These are phyloP conservation scores for Sphenostylis stenocarpa DNA, from an alignment of 306 rosid genomes.

Conservation along the genomic window DNA sequence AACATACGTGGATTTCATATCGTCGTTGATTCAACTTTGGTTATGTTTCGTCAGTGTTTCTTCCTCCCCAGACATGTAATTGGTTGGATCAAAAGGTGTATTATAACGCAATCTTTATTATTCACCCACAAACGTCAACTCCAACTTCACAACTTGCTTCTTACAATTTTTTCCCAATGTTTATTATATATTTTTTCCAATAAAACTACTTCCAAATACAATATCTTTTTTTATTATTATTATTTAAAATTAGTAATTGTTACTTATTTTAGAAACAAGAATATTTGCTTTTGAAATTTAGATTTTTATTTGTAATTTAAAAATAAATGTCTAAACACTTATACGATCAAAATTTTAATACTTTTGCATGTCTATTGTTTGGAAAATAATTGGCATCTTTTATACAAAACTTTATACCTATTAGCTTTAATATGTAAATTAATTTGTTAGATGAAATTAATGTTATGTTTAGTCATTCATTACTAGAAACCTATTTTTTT, in stretches of 20 bases:
- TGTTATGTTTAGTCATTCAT: neutral
- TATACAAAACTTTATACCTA: neutral
- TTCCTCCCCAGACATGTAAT: neutral
- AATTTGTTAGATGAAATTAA: neutral
- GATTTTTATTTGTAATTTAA: too few relatives aligned
- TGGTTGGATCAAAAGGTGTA: neutral
- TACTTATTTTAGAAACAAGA: too few relatives aligned
- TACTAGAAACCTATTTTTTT: too few relatives aligned
- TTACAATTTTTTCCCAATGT: too few relatives aligned
- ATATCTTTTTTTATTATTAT: too few relatives aligned
- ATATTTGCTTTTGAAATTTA: neutral
- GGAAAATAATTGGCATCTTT: neutral
- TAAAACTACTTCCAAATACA: too few relatives aligned
- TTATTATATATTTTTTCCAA: too few relatives aligned
- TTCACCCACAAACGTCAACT: constrained; percentile 15
- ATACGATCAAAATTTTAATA: neutral
- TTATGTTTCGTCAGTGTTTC: constrained; percentile 12
- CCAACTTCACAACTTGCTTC: constrained; percentile 8
- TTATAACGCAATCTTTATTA: constrained; percentile 17
- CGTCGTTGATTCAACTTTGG: constrained; percentile 1
- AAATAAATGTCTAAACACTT: neutral
- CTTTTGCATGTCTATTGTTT: neutral
- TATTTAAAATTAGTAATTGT: too few relatives aligned
- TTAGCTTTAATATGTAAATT: neutral
- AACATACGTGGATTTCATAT: neutral